Evolutionary conservation across 78 protist genomes (phyloP).

Genomic region (Polysphondylium violaceum): DNA sequence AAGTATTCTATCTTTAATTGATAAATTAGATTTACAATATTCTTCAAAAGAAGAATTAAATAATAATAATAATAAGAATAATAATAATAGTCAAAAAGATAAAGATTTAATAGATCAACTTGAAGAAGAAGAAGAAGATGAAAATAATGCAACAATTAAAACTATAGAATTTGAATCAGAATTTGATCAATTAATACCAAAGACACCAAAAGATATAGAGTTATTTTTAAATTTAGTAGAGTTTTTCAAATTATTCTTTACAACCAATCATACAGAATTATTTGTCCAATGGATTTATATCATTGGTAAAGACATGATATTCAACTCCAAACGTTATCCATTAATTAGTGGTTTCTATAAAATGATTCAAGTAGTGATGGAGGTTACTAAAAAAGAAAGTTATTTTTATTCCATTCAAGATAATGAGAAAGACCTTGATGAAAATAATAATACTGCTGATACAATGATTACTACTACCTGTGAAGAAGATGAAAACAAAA

Average conservation of each 20-base stretch:
- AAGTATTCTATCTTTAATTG: constrained; percentile 26
- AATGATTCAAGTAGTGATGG: constrained; percentile 40
- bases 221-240: constrained; percentile 79
- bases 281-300: constrained; percentile 77
- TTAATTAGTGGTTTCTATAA: constrained; percentile 81
- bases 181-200: constrained; percentile 41
- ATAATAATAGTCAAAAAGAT: background rate
- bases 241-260: constrained; percentile 59
- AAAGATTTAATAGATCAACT: no score
- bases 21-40: constrained; percentile 54
- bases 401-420: constrained; percentile 60
- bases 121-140: background rate
- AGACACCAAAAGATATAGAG: constrained; percentile 66
- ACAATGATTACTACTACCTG: background rate
- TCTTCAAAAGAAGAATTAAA: constrained; percentile 4
- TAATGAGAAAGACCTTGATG: background rate
- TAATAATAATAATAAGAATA: background rate
- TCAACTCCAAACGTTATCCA: constrained; percentile 60
- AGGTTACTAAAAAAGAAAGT: constrained; percentile 27
- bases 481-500: constrained; percentile 65
- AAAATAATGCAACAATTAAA: constrained; percentile 3
- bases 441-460: background rate
- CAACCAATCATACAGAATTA: constrained; percentile 23
- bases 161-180: constrained; percentile 34
- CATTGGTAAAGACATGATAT: constrained; percentile 76